Evolutionary conservation across 768 basidiomycete genomes (phyloP).

Genomic region (Austroboletus festivus): DNA sequence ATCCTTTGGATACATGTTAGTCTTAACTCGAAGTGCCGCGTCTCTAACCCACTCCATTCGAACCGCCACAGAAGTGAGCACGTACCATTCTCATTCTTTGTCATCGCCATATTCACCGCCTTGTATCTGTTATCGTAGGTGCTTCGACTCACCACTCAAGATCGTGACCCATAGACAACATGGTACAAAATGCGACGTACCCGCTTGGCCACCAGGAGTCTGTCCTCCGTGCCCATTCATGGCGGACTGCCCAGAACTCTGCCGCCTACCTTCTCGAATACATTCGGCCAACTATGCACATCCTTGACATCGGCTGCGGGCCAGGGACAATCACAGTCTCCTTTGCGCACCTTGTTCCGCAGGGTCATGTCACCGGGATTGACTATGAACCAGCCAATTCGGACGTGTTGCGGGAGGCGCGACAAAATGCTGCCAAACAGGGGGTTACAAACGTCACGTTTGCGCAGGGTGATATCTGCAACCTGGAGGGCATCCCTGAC

Average conservation of each 20-base stretch:
- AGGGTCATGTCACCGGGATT: constrained; percentile 43
- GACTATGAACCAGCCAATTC: constrained; percentile 30
- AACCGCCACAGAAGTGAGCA: no score
- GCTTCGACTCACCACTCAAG: background rate
- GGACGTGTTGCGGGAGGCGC: constrained; percentile 37
- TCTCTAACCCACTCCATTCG: no score
- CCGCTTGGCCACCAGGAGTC: constrained; percentile 32
- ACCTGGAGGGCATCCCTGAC: constrained; percentile 37
- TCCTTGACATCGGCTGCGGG: constrained; percentile 53
- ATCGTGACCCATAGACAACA: background rate
- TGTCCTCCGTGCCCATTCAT: constrained; percentile 34
- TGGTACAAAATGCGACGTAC: constrained; percentile 8
- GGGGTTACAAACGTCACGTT: constrained; percentile 40
- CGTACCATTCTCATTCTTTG: no score
- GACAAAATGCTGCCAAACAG: constrained; percentile 23
- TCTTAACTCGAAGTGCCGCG: no score
- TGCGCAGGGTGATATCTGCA: constrained; percentile 35
- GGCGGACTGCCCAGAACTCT: constrained; percentile 41
- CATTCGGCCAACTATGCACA: constrained; percentile 35
- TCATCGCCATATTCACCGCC: no score
- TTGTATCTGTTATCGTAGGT: no score
- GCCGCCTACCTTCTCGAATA: constrained; percentile 39
- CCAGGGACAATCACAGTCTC: constrained; percentile 49
- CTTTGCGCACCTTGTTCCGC: constrained; percentile 38
- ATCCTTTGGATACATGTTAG: no score